Evolutionary conservation across 2,329 filamentous ascomycete genomes (phyloP).

Genomic region (Nemania abortiva): DNA sequence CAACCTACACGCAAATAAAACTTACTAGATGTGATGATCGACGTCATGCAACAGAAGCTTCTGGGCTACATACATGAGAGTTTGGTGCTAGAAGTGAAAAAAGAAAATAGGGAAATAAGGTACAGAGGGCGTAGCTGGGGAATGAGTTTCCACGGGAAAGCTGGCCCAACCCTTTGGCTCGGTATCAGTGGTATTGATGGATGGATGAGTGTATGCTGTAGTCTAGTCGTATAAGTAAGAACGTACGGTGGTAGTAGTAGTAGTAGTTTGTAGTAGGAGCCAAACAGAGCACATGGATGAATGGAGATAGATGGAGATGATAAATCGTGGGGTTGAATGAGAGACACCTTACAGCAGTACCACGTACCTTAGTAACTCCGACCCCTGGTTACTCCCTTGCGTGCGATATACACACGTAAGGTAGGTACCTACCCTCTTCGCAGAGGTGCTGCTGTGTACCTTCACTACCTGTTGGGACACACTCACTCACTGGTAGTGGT

Average conservation of each 20-base stretch:
- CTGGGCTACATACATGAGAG: constrained; percentile 3
- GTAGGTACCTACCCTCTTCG: too few species aligned
- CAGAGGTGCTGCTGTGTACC: too few species aligned
- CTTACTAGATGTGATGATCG: constrained; percentile 27
- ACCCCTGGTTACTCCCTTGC: too few species aligned
- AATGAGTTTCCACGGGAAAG: constrained; percentile 5
- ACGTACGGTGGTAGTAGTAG: constrained; percentile 7
- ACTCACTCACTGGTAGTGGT: neutral
- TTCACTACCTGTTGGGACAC: too few species aligned
- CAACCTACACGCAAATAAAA: constrained; percentile 15
- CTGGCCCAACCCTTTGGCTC: neutral
- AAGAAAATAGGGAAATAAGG: neutral
- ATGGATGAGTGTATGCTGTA: constrained; percentile 5
- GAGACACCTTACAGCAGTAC: constrained; percentile 3
- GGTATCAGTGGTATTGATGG: constrained; percentile 5
- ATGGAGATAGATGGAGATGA: constrained; percentile 28
- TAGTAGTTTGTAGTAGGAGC: constrained; percentile 12
- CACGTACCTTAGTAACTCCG: neutral
- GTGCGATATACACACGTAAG: too few species aligned
- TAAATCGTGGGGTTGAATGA: constrained; percentile 41
- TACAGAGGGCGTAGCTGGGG: neutral
- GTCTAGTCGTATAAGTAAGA: neutral
- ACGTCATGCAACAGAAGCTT: constrained; percentile 25
- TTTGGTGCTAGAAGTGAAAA: neutral
- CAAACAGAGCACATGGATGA: constrained; percentile 16